phyloP scores from a whole-genome alignment of 345 rosid genomes.

The Noccaea bulbosa region DNA sequence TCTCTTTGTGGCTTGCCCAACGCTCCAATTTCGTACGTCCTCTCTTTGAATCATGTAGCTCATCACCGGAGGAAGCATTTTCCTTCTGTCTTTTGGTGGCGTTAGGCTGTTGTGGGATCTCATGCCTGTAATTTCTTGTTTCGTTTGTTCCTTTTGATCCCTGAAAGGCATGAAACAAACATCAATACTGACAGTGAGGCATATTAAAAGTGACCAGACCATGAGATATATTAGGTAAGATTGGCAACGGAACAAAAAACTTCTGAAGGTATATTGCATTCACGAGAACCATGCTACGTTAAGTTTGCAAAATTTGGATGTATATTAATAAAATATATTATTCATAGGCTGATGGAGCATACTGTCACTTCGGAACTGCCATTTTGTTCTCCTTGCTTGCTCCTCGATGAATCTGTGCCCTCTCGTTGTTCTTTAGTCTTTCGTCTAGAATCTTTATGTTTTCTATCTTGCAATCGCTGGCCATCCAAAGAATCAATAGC shows the following conservation, averaged over 20 bases:
- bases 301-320: slow-evolving; percentile 35
- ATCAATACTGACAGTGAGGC: slow-evolving; percentile 20
- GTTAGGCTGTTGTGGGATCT: slow-evolving; percentile 49
- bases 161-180: slow-evolving; percentile 52
- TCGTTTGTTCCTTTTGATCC: slow-evolving; percentile 56
- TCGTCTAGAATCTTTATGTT: slow-evolving; percentile 66
- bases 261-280: slow-evolving; percentile 31
- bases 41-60: slow-evolving; percentile 72
- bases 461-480: slow-evolving; percentile 65
- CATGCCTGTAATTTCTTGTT: slow-evolving; percentile 49
- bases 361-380: slow-evolving; percentile 70
- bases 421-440: slow-evolving; percentile 76
- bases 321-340: slow-evolving; percentile 3
- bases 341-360: slow-evolving; percentile 49
- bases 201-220: slow-evolving; percentile 26
- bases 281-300: slow-evolving; percentile 43
- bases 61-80: slow-evolving; percentile 77
- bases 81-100: slow-evolving; percentile 61
- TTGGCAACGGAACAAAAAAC: slow-evolving; percentile 28
- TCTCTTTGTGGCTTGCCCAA: slow-evolving; percentile 94
- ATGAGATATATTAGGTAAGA: slow-evolving; percentile 19
- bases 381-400: slow-evolving; percentile 71
- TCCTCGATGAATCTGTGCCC: slow-evolving; percentile 56
- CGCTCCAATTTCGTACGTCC: slow-evolving; percentile 93
- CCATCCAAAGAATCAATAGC: slow-evolving; percentile 58